Conservation (phyloP, 768 basidiomycete genomes). For the Lentinula guzmanii region DNA sequence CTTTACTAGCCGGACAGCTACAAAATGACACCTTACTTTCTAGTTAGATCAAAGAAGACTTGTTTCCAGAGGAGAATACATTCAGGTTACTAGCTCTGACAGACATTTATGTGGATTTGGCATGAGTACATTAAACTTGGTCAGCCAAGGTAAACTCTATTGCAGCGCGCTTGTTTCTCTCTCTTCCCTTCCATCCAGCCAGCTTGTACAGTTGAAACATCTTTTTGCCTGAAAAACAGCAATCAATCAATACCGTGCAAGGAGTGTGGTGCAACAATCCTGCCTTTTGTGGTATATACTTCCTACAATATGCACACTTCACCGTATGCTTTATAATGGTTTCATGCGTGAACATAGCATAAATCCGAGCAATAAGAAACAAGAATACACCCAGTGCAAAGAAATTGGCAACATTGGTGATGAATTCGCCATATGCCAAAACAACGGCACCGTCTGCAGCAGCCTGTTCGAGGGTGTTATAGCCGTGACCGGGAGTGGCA, state of each 20-base stretch:
- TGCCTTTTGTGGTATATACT: conserved; percentile 33
- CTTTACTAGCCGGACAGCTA: too few relatives aligned
- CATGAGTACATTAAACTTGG: too few relatives aligned
- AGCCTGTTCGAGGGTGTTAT: conserved; percentile 39
- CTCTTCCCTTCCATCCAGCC: conserved; percentile 38
- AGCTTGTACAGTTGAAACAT: conserved; percentile 36
- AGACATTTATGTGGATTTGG: too few relatives aligned
- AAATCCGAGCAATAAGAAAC: conserved; percentile 30
- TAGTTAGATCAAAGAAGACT: too few relatives aligned
- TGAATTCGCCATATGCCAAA: conserved; percentile 31
- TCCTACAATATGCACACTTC: conserved; percentile 37
- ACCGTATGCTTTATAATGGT: conserved; percentile 34
- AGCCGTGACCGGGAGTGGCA: conserved; percentile 14
- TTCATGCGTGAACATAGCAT: conserved; percentile 29
- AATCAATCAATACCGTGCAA: conserved; percentile 11
- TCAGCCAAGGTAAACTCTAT: too few relatives aligned
- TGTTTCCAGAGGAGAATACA: too few relatives aligned
- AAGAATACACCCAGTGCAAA: conserved; percentile 30
- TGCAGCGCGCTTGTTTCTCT: background rate
- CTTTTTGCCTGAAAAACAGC: conserved; percentile 22
- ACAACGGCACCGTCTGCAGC: conserved; percentile 39
- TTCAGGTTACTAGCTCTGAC: too few relatives aligned
- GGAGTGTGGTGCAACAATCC: too few relatives aligned
- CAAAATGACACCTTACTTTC: too few relatives aligned
- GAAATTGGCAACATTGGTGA: conserved; percentile 32